Conservation (phyloP, 2,329 filamentous ascomycete species). For the Phialophora expanda region DNA sequence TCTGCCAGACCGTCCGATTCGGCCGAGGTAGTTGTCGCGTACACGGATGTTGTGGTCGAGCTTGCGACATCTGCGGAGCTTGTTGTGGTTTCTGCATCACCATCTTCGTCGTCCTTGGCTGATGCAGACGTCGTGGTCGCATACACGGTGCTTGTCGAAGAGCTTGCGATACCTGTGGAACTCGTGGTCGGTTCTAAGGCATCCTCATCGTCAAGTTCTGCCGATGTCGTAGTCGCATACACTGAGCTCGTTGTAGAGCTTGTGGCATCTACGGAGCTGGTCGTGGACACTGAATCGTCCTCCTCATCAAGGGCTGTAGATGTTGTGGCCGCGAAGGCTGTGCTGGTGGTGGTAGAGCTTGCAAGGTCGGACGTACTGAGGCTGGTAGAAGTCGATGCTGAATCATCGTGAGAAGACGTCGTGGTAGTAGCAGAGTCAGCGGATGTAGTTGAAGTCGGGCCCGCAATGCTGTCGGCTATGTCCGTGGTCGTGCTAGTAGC, state of each 20-base stretch:
- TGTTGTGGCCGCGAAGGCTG: background rate
- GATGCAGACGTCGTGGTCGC: background rate
- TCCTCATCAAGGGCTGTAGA: background rate
- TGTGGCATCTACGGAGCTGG: background rate
- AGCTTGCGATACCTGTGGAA: background rate
- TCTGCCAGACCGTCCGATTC: background rate
- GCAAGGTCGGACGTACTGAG: background rate
- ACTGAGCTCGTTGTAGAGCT: background rate
- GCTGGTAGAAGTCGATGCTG: too few relatives aligned
- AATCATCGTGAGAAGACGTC: too few relatives aligned
- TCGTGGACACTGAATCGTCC: background rate
- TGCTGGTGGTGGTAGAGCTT: conserved; percentile 3
- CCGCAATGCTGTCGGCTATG: too few relatives aligned
- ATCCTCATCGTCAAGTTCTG: background rate
- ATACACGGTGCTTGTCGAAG: background rate
- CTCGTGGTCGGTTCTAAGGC: background rate
- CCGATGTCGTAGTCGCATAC: background rate
- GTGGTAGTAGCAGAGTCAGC: too few relatives aligned
- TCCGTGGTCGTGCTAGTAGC: too few relatives aligned
- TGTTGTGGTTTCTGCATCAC: background rate
- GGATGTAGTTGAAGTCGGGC: too few relatives aligned
- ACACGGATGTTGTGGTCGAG: background rate
- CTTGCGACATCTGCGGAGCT: background rate
- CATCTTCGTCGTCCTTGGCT: background rate
- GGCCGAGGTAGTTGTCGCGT: background rate